These are phyloP conservation scores for Ganoderma sinense DNA, from an alignment of 1,284 basidiomycete genomes.

Conservation along the genomic window DNA sequence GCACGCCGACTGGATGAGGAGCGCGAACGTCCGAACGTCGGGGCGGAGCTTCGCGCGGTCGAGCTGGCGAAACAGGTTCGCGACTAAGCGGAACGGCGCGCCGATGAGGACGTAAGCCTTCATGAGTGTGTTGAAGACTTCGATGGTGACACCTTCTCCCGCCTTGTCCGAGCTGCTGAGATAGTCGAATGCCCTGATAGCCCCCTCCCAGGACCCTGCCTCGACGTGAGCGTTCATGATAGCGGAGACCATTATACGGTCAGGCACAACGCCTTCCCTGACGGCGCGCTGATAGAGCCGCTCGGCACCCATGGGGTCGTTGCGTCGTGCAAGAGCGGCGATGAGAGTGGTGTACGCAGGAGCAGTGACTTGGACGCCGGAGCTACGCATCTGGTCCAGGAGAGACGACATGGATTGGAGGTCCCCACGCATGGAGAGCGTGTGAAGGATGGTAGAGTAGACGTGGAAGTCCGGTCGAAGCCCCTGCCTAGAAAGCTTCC, in stretches of 20 bases:
- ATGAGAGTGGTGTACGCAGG: constrained; percentile 79
- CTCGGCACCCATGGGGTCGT: constrained; percentile 76
- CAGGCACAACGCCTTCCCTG: constrained; percentile 66
- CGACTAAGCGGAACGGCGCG: constrained; percentile 76
- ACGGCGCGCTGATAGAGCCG: constrained; percentile 72
- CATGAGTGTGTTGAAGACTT: constrained; percentile 81
- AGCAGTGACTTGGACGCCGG: constrained; percentile 55
- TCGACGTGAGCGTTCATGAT: constrained; percentile 89
- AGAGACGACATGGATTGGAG: constrained; percentile 61
- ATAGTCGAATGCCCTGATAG: constrained; percentile 78
- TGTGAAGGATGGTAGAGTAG: constrained; percentile 69
- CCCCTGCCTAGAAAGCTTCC: constrained; percentile 57
- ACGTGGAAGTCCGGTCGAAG: constrained; percentile 60
- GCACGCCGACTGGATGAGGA: constrained; percentile 87
- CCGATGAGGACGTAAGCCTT: constrained; percentile 88
- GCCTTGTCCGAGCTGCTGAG: constrained; percentile 51
- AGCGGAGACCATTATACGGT: constrained; percentile 70
- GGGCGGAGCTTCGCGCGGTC: constrained; percentile 60
- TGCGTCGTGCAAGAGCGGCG: constrained; percentile 68
- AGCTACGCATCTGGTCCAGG: constrained; percentile 69
- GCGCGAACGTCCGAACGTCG: constrained; percentile 73
- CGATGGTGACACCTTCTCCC: constrained; percentile 54
- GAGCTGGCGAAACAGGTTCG: constrained; percentile 70
- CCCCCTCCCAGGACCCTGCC: constrained; percentile 81
- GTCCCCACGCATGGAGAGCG: constrained; percentile 66